A percentile compares a stretch with the other conserved stretches of the same genome.
Evolutionary conservation across 441 rosid species (phyloP).

Genomic region (Omphalea diandra): DNA sequence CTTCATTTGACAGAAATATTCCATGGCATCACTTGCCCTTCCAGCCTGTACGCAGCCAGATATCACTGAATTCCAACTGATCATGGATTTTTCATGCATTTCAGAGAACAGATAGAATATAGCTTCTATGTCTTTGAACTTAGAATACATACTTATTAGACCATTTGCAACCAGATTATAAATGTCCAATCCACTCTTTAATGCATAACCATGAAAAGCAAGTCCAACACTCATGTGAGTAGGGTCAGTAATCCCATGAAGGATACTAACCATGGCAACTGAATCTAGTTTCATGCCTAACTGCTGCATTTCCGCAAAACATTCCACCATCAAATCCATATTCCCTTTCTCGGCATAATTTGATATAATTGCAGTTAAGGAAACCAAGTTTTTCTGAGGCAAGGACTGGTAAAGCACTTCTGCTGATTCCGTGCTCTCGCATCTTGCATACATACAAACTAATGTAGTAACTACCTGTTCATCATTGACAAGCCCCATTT

Average conservation of each 20-base stretch:
- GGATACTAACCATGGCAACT: slow-evolving; percentile 65
- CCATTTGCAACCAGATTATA: slow-evolving; percentile 58
- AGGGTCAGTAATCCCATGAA: slow-evolving; percentile 54
- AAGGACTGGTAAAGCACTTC: slow-evolving; percentile 43
- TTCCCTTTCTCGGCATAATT: slow-evolving; percentile 65
- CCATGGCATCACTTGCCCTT: slow-evolving; percentile 47
- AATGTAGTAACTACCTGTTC: slow-evolving; percentile 53
- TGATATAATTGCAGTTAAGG: slow-evolving; percentile 63
- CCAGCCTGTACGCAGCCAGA: slow-evolving; percentile 74
- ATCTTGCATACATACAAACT: slow-evolving; percentile 56
- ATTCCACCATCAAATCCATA: slow-evolving; percentile 35
- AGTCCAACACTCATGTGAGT: slow-evolving; percentile 39
- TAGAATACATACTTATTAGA: slow-evolving; percentile 72
- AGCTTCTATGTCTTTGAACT: slow-evolving; percentile 49
- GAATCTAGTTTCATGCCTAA: slow-evolving; percentile 61
- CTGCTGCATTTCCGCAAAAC: slow-evolving; percentile 46
- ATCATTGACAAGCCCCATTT: slow-evolving; percentile 49
- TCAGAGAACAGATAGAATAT: slow-evolving; percentile 48
- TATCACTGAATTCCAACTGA: slow-evolving; percentile 83
- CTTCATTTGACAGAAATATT: slow-evolving; percentile 56
- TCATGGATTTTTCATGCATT: slow-evolving; percentile 46
- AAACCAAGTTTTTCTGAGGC: slow-evolving; percentile 48
- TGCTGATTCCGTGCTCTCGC: slow-evolving; percentile 47
- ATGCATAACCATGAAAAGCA: slow-evolving; percentile 58
- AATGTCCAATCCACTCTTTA: slow-evolving; percentile 54